Conservation (phyloP, 2,329 filamentous ascomycete genomes). For the Fusarium sp. region DNA sequence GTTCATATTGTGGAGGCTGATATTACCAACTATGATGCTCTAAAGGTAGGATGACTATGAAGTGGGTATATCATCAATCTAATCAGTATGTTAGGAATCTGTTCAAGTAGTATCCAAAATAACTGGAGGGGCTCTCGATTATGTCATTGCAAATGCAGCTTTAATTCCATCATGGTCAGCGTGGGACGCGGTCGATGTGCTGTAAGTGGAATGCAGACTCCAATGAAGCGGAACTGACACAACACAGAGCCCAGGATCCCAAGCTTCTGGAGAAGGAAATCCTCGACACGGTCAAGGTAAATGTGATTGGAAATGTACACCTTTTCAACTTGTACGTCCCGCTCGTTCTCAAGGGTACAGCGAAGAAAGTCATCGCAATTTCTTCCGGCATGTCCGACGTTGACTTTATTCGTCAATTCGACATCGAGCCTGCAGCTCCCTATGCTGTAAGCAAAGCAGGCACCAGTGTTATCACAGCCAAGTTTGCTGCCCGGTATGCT, state of each 20-base stretch:
- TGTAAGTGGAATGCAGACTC: background rate
- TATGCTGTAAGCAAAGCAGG: conserved; percentile 3
- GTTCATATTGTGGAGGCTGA: background rate
- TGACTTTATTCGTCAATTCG: background rate
- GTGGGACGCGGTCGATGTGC: background rate
- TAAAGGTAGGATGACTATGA: background rate
- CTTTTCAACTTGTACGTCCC: background rate
- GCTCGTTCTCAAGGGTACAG: background rate
- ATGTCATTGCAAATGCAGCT: conserved; percentile 1
- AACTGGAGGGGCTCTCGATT: background rate
- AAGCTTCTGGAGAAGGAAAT: background rate
- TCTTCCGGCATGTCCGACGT: background rate
- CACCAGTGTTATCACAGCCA: background rate
- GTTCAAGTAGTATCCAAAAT: background rate
- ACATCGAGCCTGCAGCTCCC: background rate
- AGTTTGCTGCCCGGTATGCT: background rate
- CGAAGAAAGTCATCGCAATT: background rate
- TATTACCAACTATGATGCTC: background rate
- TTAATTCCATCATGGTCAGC: background rate
- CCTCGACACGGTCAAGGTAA: background rate
- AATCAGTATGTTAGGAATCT: background rate
- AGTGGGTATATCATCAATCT: background rate
- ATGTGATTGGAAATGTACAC: background rate
- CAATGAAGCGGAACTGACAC: background rate
- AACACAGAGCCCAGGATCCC: background rate